Conservation (phyloP, 371 early-diverging fungal species). For the Mortierella sp. region DNA sequence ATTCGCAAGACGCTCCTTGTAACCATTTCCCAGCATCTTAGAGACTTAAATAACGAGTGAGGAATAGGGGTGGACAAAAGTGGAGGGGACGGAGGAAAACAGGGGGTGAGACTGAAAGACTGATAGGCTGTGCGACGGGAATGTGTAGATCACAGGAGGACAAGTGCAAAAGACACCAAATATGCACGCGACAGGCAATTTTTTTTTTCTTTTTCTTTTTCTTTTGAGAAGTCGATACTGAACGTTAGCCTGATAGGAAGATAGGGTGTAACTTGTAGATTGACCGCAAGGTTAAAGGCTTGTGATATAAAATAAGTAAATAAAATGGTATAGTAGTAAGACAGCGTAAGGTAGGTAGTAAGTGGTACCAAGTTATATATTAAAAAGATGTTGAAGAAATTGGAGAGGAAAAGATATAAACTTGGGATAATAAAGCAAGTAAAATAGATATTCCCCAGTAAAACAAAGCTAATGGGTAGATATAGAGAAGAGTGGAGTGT, state of each 20-base stretch:
- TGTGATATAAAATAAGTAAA: neutral
- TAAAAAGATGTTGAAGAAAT: neutral
- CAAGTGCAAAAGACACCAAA: neutral
- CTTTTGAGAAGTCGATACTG: too few species aligned
- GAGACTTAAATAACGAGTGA: neutral
- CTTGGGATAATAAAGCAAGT: neutral
- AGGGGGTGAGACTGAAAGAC: neutral
- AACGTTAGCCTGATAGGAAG: too few species aligned
- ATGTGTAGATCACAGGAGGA: neutral
- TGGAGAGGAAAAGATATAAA: neutral
- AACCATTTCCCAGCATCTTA: slow-evolving; percentile 50
- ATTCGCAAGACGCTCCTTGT: slow-evolving; percentile 49
- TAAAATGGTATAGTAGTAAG: neutral
- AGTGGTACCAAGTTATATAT: neutral
- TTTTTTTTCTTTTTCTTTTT: too few species aligned
- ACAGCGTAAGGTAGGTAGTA: too few species aligned
- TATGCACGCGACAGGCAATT: neutral
- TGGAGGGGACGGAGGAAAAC: neutral
- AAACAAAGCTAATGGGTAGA: neutral
- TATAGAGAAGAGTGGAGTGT: neutral
- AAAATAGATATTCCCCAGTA: slow-evolving; percentile 2
- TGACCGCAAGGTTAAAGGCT: neutral
- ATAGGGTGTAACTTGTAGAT: neutral
- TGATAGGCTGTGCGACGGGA: neutral
- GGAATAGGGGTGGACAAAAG: neutral